These are phyloP conservation scores for Yarrowia sp. DNA, from an alignment of 805 yeast genomes.

Conservation along the genomic window DNA sequence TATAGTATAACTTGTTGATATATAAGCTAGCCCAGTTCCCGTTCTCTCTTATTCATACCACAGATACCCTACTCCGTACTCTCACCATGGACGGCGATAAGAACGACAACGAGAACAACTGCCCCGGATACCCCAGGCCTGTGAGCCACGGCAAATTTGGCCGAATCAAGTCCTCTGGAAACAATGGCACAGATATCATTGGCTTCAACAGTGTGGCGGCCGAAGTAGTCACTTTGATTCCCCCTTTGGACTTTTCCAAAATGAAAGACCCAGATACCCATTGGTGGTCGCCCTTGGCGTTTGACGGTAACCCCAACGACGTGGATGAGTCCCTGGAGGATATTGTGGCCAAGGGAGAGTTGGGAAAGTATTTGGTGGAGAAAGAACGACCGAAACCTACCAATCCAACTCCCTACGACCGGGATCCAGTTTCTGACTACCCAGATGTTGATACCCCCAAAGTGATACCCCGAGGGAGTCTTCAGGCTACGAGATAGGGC, in stretches of 20 bases:
- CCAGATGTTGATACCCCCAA: conserved; percentile 16
- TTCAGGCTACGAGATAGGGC: conserved; percentile 1
- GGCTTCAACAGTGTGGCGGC: conserved; percentile 4
- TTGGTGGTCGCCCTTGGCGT: conserved; percentile 20
- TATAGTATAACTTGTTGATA: neutral
- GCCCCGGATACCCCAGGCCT: conserved; percentile 33
- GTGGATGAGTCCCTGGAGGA: conserved; percentile 11
- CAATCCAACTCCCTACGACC: conserved; percentile 6
- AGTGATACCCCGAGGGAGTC: neutral
- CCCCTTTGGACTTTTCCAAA: conserved; percentile 10
- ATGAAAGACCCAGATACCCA: neutral
- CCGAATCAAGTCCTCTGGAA: conserved; percentile 21
- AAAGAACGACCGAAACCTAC: neutral
- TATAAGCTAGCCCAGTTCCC: neutral
- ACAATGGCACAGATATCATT: conserved; percentile 15
- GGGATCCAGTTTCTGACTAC: conserved; percentile 12
- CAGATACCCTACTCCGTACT: conserved; percentile 1
- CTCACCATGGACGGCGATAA: conserved; percentile 8
- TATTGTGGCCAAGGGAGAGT: conserved; percentile 20
- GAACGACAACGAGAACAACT: conserved; percentile 19
- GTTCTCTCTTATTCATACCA: neutral
- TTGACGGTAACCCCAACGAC: neutral
- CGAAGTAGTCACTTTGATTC: neutral
- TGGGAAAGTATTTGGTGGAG: conserved; percentile 7
- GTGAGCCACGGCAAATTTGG: conserved; percentile 30